Base-by-base conservation (phyloP, 2,329 filamentous ascomycete species). In the Penicillium sclerotiorum region DNA sequence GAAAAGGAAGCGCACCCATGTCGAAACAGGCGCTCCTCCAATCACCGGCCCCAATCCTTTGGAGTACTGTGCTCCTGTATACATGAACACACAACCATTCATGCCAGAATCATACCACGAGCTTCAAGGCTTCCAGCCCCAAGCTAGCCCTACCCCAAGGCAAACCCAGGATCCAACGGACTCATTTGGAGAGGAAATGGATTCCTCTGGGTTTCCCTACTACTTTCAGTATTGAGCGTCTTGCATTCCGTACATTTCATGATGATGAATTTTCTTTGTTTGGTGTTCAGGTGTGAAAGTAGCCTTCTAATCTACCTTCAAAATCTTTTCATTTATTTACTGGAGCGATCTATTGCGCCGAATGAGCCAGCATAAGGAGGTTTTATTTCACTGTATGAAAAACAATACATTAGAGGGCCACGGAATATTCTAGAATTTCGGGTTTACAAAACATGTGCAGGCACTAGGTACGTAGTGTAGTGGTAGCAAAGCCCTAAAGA, bases 161-260 rank as follows among this genome's bases (percentile, higher is more conserved):
- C 15, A 36, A 36, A n/a, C 20, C 43, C 62, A 38, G 25, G 53
- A 21, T 1, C 49, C 51, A 8, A 47, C 53, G 9, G 46, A 42
- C 9, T 27, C 39, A 21, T 50, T 59, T 4, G 46, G 56, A 2
- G 59, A 57, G 5, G 12, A 52, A 7, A 46, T 64, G 25, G 55
- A 56, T 8, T 47, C 47, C 2, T 64, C 55, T 36, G 41, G 50
- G 7, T 55, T 61, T 17, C 65, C 64, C 5, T 67, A 65, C 35
- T 66, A 65, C 48, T 67, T 64, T 45, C 54, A 57, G 17, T 63
- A 60, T 40, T 65, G 43, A 43, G 40, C 40, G 40, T 18, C 17
- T 25, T 39, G 9, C 27, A 22, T 43, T 18, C 22, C 9, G 13
- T 11, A 59, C 33, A 17, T 13, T 18, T 15, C 12, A 30, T 8